Conservation (phyloP, 2,329 filamentous ascomycete genomes). For the Grosmannia penicillata region DNA sequence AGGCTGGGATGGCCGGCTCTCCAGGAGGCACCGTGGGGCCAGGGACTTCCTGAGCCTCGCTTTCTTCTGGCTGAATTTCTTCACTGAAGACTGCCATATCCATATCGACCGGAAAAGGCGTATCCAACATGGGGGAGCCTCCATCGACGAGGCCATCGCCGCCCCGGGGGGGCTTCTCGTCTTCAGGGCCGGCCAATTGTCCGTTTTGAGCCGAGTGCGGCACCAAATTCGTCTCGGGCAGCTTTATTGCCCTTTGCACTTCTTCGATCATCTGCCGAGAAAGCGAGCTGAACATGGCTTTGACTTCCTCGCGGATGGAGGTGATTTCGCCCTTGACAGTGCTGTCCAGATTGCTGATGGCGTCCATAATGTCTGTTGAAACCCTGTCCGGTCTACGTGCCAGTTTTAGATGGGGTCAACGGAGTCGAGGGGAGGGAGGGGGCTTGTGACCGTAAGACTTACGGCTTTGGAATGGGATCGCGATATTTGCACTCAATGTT, state of each 20-base stretch:
- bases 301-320: not conserved
- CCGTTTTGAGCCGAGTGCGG: too few species aligned
- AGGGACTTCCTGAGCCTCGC: conserved; percentile 32
- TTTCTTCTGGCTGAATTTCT: too few species aligned
- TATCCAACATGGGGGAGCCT: too few species aligned
- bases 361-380: conserved; percentile 43
- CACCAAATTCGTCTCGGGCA: too few species aligned
- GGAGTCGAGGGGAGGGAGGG: not conserved
- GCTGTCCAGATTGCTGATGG: conserved; percentile 26
- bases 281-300: not conserved
- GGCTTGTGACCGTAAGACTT: conserved; percentile 20
- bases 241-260: not conserved
- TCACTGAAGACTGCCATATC: too few species aligned
- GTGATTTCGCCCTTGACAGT: conserved; percentile 9
- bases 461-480: conserved; percentile 86
- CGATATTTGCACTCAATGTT: conserved; percentile 73
- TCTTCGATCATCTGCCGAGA: not conserved
- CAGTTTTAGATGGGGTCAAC: not conserved
- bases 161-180: too few species aligned
- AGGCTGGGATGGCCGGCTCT: conserved; percentile 59
- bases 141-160: too few species aligned
- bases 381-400: conserved; percentile 46
- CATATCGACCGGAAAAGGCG: too few species aligned
- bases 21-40: conserved; percentile 38
- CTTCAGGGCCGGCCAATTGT: too few species aligned